Conservation (phyloP, 306 rosid species). For the Acacia acuminata region DNA sequence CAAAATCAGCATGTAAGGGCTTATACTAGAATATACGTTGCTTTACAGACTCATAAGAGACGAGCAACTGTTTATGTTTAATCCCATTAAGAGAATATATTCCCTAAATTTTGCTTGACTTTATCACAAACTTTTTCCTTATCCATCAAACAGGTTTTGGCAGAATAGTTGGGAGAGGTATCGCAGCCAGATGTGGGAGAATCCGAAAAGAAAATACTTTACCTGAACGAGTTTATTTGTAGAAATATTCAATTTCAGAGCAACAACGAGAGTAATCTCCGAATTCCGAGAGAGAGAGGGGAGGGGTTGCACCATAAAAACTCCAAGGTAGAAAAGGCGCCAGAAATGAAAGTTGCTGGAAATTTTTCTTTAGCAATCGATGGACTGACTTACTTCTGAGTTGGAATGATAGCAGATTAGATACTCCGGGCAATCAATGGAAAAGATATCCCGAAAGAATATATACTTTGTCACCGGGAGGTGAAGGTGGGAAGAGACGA, state of each 20-base stretch:
- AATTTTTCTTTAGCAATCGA: not conserved
- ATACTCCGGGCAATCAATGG: no score
- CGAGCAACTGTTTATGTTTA: not conserved
- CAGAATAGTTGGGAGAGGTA: slow-evolving; percentile 3
- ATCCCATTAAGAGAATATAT: not conserved
- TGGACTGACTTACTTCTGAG: not conserved
- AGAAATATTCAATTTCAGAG: slow-evolving; percentile 33
- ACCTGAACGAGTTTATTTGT: slow-evolving; percentile 25
- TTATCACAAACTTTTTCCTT: not conserved
- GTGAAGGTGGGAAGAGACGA: not conserved
- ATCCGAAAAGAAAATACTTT: slow-evolving; percentile 32
- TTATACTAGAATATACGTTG: not conserved
- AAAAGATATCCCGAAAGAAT: not conserved
- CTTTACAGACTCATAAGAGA: not conserved
- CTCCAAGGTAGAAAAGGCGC: not conserved
- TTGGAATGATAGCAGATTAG: not conserved
- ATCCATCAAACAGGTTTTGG: slow-evolving; percentile 14
- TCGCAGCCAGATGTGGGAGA: not conserved
- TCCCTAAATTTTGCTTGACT: not conserved
- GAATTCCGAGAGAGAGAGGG: not conserved
- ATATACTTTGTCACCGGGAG: not conserved
- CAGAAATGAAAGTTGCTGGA: not conserved
- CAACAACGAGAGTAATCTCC: slow-evolving; percentile 17
- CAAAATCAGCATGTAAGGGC: not conserved
- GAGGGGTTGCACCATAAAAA: not conserved